Base-by-base conservation (phyloP, 1,284 basidiomycete genomes). In the Psilocybe mexicana region DNA sequence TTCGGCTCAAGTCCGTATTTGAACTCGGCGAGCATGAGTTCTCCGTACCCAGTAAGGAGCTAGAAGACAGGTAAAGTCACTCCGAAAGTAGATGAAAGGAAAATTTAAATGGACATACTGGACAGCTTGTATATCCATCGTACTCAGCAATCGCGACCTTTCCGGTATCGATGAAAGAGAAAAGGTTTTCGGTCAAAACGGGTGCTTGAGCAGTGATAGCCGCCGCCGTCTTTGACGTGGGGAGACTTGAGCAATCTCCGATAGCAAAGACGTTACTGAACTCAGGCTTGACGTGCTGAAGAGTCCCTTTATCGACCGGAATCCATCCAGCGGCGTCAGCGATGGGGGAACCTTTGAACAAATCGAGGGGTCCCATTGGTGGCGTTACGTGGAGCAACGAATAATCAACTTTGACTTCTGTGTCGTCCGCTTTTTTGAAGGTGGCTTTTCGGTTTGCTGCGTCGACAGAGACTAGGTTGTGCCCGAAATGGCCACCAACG, bases 221-320 rank as follows among this genome's bases (percentile, higher is more conserved):
- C 2, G 96, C 96, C 0, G 92, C 93, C 1, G 96, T 99, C 82
- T 97, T 99, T 73, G 92, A 94, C 11, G 94, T 98, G 5, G 96
- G 95, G 44, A 97, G 76, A 52, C 88, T 93, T 26, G 93, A 92
- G 63, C 91, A 92, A 70, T 99, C 96, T 26, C 96, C 96, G 23
- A 97, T 70, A 6, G 92, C 83, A 74, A 96, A 98, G 35, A 98
- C 83, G 73, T 98, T 98, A 56, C 79, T 75, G 70, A 78, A 92
- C 67, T 86, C 84, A 2, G 86, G 80, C 61, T 95, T 94, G 60
- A 82, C 86, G 72, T 96, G 94, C 65, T 90, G 89, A 38, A 96
- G 82, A 0, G 93, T 96, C 1, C 74, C 82, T 61, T 85, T 79
- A 73, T 96, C 81, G 48, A 99, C 94, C 50, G 91, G 83, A 6